A percentile compares a stretch with the other conserved stretches of the same genome.
These are phyloP conservation scores for Aureobasidium sp. DNA, from an alignment of 2,329 filamentous ascomycete species.

Conservation along the genomic window DNA sequence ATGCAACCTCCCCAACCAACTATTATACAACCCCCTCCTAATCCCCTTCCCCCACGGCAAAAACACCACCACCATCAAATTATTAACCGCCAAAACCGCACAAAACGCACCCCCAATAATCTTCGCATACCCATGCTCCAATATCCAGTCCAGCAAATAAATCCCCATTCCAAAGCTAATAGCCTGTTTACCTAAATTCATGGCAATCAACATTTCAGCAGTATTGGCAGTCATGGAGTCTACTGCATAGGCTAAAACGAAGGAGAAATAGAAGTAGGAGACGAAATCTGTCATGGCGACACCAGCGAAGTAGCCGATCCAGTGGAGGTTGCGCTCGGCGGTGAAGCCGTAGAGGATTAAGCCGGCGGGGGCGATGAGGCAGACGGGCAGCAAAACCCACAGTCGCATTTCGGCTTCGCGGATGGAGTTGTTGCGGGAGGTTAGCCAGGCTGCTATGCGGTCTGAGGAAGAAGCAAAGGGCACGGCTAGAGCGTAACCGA, in stretches of 20 bases:
- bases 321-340: constrained; percentile 25
- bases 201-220: constrained; percentile 50
- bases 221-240: constrained; percentile 51
- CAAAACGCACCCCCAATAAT: constrained; percentile 29
- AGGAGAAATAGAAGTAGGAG: constrained; percentile 30
- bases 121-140: constrained; percentile 24
- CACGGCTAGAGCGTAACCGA: constrained; percentile 27
- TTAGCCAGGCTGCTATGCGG: constrained; percentile 23
- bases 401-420: constrained; percentile 26
- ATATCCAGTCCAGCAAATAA: constrained; percentile 30
- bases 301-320: constrained; percentile 30
- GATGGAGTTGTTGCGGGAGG: constrained; percentile 20
- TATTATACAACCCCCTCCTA: constrained; percentile 21
- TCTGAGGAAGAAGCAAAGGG: constrained; percentile 25
- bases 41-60: constrained; percentile 29
- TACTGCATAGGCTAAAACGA: constrained; percentile 52
- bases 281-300: constrained; percentile 29
- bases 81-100: constrained; percentile 26
- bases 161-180: constrained; percentile 28
- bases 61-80: constrained; percentile 26
- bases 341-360: constrained; percentile 29
- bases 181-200: constrained; percentile 29
- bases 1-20: constrained; percentile 27
- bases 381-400: constrained; percentile 26
- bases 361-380: constrained; percentile 26